phyloP scores from a whole-genome alignment of 2,329 filamentous ascomycete species.

The Xylaria sp. region DNA sequence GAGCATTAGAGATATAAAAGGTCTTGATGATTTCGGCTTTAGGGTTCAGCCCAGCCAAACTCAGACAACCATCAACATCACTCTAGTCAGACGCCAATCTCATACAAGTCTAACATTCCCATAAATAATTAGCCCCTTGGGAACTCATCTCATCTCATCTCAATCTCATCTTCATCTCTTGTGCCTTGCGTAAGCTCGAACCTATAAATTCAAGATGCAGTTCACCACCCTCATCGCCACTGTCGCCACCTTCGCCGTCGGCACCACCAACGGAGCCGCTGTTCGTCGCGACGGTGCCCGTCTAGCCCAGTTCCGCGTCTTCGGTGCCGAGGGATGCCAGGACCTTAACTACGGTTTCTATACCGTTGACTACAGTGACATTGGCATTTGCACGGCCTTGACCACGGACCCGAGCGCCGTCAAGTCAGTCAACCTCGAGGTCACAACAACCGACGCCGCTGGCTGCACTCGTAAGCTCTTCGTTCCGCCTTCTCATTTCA shows the following conservation, averaged over 20 bases:
- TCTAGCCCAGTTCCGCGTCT: slow-evolving; percentile 39
- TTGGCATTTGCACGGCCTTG: slow-evolving; percentile 49
- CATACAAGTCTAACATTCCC: background rate
- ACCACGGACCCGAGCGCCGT: slow-evolving; percentile 48
- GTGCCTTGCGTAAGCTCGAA: background rate
- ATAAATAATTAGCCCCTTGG: background rate
- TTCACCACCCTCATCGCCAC: slow-evolving; percentile 35
- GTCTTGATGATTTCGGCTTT: background rate
- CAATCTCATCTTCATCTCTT: background rate
- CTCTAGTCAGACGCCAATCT: background rate
- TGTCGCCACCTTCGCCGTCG: slow-evolving; percentile 30
- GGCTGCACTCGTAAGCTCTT: slow-evolving; percentile 36
- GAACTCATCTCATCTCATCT: background rate
- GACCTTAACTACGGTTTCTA: slow-evolving; percentile 37
- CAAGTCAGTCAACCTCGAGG: slow-evolving; percentile 32
- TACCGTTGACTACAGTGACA: slow-evolving; percentile 35
- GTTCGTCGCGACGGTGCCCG: slow-evolving; percentile 33
- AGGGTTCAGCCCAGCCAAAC: slow-evolving; percentile 9
- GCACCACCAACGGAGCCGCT: slow-evolving; percentile 31
- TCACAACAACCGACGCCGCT: slow-evolving; percentile 27
- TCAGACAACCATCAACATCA: slow-evolving; percentile 1
- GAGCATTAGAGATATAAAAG: background rate
- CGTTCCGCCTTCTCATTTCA: background rate
- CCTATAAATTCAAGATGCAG: slow-evolving; percentile 36
- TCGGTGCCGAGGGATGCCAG: slow-evolving; percentile 33